A percentile compares a stretch with the other conserved stretches of the same genome.
Evolutionary conservation across 441 rosid genomes (phyloP).

Genomic region (Populus hybrid): DNA sequence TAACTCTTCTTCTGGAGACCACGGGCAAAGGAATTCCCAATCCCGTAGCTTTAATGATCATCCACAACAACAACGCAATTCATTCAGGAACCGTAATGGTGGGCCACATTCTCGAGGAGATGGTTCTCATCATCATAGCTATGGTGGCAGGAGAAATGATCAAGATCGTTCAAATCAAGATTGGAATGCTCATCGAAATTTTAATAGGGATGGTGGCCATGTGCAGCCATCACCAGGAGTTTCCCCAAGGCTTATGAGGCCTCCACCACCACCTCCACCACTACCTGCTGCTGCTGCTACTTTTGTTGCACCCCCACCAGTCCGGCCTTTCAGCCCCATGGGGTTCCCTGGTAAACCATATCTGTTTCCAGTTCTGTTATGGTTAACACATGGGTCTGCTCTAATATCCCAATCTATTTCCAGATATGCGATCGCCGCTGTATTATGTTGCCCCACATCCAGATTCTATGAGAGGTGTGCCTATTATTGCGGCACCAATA

Average conservation of each 20-base stretch:
- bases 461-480: constrained; percentile 42
- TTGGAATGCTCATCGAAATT: constrained; percentile 53
- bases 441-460: constrained; percentile 47
- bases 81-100: constrained; percentile 49
- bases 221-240: constrained; percentile 53
- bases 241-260: constrained; percentile 53
- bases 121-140: constrained; percentile 44
- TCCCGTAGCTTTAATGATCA: constrained; percentile 48
- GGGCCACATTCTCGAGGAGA: constrained; percentile 57
- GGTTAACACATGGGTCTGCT: constrained; percentile 9
- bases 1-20: constrained; percentile 52
- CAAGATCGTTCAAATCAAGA: constrained; percentile 77
- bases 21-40: constrained; percentile 44
- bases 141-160: constrained; percentile 46
- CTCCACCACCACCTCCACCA: constrained; percentile 47
- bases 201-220: constrained; percentile 60
- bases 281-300: constrained; percentile 43
- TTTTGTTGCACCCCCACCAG: constrained; percentile 48
- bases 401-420: constrained; percentile 24
- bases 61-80: constrained; percentile 45
- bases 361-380: constrained; percentile 16
- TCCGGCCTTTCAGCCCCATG: constrained; percentile 54
- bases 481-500: constrained; percentile 35
- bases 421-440: constrained; percentile 50
- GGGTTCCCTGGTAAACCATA: constrained; percentile 62